Evolutionary conservation across 2,329 filamentous ascomycete species (phyloP).

Genomic region (Alternaria sp.): DNA sequence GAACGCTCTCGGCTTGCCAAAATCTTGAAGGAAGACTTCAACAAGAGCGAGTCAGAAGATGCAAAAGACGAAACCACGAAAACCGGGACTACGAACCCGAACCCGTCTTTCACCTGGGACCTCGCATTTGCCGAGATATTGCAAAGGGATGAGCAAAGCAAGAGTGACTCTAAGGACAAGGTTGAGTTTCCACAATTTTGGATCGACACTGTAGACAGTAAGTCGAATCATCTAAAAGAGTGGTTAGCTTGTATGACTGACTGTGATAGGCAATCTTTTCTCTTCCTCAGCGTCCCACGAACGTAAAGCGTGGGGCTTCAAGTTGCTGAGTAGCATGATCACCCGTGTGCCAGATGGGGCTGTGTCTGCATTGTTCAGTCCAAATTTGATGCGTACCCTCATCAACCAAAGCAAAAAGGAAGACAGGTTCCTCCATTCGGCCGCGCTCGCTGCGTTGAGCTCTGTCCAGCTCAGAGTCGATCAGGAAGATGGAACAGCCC

Average conservation of each 20-base stretch:
- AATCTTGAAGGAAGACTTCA: slow-evolving; percentile 78
- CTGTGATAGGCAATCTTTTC: slow-evolving; percentile 77
- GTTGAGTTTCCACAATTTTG: slow-evolving; percentile 78
- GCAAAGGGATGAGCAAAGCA: slow-evolving; percentile 31
- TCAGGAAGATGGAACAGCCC: slow-evolving; percentile 63
- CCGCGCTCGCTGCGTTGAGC: slow-evolving; percentile 79
- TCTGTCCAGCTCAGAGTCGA: slow-evolving; percentile 72
- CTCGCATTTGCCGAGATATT: slow-evolving; percentile 67
- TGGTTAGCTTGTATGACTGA: slow-evolving; percentile 14
- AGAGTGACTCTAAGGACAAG: slow-evolving; percentile 46
- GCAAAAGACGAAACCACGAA: slow-evolving; percentile 58
- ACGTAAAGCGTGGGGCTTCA: slow-evolving; percentile 91
- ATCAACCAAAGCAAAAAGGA: slow-evolving; percentile 49
- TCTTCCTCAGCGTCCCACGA: slow-evolving; percentile 82
- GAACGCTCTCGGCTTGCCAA: slow-evolving; percentile 75
- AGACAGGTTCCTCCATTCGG: slow-evolving; percentile 62
- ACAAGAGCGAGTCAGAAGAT: slow-evolving; percentile 59
- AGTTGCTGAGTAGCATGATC: slow-evolving; percentile 82
- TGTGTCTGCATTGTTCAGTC: slow-evolving; percentile 74
- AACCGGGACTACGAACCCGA: slow-evolving; percentile 79
- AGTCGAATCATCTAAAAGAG: slow-evolving; percentile 47
- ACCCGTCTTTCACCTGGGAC: slow-evolving; percentile 89
- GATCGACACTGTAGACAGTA: slow-evolving; percentile 85
- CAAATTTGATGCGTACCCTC: slow-evolving; percentile 73
- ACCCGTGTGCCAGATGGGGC: slow-evolving; percentile 58